These are phyloP conservation scores for Rhodomyrtus psidioides DNA, from an alignment of 441 rosid genomes.

Conservation along the genomic window DNA sequence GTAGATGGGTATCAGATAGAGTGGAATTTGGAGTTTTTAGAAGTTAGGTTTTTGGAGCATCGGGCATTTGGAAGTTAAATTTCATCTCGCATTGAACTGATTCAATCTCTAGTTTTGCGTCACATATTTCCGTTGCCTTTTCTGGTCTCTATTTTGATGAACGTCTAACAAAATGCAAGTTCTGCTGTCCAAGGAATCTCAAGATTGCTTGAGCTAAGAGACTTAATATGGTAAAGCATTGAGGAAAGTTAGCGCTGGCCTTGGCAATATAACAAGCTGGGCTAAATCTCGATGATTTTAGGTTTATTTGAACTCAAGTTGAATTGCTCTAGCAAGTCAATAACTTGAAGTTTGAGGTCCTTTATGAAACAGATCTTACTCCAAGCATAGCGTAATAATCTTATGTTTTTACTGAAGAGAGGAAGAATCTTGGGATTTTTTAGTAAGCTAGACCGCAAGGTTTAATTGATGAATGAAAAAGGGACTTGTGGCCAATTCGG, in stretches of 20 bases:
- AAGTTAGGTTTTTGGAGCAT: background rate
- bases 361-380: background rate
- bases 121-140: background rate
- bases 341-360: background rate
- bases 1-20: background rate
- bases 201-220: background rate
- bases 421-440: background rate
- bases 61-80: background rate
- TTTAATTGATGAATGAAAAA: background rate
- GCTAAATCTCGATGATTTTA: background rate
- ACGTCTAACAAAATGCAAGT: background rate
- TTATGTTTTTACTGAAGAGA: background rate
- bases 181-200: background rate
- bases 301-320: background rate
- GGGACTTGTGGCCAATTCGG: background rate
- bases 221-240: background rate
- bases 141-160: background rate
- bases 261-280: fast-evolving
- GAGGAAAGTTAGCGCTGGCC: background rate
- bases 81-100: background rate
- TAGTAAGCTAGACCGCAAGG: fast-evolving
- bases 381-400: background rate
- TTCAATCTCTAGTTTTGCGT: background rate
- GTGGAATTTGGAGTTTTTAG: background rate
- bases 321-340: background rate